Conservation (phyloP, 2,329 filamentous ascomycete genomes). For the Penicillium sp. region DNA sequence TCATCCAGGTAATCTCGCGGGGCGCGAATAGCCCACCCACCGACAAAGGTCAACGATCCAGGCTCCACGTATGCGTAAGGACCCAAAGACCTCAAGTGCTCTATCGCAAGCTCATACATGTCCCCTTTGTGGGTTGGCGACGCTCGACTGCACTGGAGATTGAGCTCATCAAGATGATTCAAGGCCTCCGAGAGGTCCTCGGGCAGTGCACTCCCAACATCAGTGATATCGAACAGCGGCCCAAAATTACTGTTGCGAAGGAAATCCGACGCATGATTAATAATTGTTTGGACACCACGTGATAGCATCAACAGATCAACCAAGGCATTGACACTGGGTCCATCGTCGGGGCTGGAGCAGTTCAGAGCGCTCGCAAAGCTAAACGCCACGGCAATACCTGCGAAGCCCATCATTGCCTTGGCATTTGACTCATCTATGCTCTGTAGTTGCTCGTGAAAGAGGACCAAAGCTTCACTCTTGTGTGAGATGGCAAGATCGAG, state of each 20-base stretch:
- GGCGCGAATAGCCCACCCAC: slow-evolving; percentile 18
- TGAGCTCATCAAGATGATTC: slow-evolving; percentile 3
- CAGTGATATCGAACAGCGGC: slow-evolving; percentile 4
- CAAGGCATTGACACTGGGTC: slow-evolving; percentile 7
- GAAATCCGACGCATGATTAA: slow-evolving; percentile 2
- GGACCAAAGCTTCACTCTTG: slow-evolving; percentile 9
- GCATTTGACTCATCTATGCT: slow-evolving; percentile 13
- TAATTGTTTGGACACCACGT: slow-evolving; percentile 10
- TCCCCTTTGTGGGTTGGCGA: not conserved
- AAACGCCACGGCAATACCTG: slow-evolving; percentile 17
- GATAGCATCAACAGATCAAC: slow-evolving; percentile 9
- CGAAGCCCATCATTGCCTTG: slow-evolving; percentile 13
- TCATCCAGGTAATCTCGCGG: slow-evolving; percentile 9
- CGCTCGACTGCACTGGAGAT: not conserved
- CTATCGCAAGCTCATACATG: slow-evolving; percentile 6
- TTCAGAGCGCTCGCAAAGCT: slow-evolving; percentile 17
- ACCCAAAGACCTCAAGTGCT: slow-evolving; percentile 6
- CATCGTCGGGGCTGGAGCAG: slow-evolving; percentile 1
- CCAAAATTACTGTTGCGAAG: slow-evolving; percentile 9
- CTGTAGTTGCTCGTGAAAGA: slow-evolving; percentile 10
- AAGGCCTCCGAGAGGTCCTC: slow-evolving; percentile 2
- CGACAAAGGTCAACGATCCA: slow-evolving; percentile 16
- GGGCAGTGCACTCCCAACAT: slow-evolving; percentile 1
- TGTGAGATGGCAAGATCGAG: slow-evolving; percentile 17
- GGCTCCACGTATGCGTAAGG: slow-evolving; percentile 11